These are phyloP conservation scores for Dothistroma pini DNA, from an alignment of 2,329 filamentous ascomycete genomes.

Conservation along the genomic window DNA sequence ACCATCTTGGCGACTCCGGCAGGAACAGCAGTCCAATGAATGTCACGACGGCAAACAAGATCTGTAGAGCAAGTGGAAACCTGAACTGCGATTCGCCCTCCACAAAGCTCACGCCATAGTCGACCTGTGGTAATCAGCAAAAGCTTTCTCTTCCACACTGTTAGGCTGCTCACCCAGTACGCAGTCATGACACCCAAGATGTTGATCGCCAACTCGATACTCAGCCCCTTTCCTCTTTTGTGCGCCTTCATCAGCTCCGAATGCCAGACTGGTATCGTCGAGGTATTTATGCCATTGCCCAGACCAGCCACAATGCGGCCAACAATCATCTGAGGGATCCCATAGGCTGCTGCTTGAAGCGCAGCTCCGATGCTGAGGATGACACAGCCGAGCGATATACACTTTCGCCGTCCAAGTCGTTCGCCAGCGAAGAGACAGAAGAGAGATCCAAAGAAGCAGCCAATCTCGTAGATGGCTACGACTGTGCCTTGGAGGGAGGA, in stretches of 20 bases:
- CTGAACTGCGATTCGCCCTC: slow-evolving; percentile 37
- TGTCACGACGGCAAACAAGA: too few species aligned
- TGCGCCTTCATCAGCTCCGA: slow-evolving; percentile 43
- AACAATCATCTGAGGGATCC: slow-evolving; percentile 43
- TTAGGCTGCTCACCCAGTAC: neutral
- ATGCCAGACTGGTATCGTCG: slow-evolving; percentile 40
- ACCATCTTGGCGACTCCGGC: too few species aligned
- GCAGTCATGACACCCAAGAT: slow-evolving; percentile 30
- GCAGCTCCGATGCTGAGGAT: slow-evolving; percentile 49
- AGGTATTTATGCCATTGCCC: slow-evolving; percentile 38
- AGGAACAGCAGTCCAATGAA: too few species aligned
- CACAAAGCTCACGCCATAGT: slow-evolving; percentile 37
- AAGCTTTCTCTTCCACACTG: slow-evolving; percentile 18
- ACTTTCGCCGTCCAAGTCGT: slow-evolving; percentile 44
- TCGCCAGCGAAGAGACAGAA: slow-evolving; percentile 47
- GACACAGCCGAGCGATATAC: slow-evolving; percentile 45
- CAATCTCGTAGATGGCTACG: slow-evolving; percentile 56
- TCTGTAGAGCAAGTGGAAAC: slow-evolving; percentile 26
- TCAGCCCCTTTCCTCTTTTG: slow-evolving; percentile 38
- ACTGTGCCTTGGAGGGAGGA: slow-evolving; percentile 36
- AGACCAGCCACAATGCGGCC: slow-evolving; percentile 47
- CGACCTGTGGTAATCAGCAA: slow-evolving; percentile 11
- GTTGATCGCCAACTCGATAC: slow-evolving; percentile 33
- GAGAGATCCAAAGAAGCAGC: slow-evolving; percentile 56
- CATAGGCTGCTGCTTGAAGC: slow-evolving; percentile 43